Base-by-base conservation (phyloP, 345 rosid species). In the Dipteronia sinensis region DNA sequence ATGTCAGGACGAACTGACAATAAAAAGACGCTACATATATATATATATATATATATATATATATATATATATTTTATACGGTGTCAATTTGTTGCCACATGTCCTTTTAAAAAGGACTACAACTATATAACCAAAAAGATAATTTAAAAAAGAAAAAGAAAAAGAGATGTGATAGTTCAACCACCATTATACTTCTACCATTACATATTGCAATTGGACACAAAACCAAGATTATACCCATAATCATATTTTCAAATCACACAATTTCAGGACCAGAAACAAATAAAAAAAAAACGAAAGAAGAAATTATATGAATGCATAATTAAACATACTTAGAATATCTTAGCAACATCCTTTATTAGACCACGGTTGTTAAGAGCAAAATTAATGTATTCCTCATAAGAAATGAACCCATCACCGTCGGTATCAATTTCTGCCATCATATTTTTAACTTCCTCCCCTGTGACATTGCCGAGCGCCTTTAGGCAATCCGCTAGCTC, bases 351-450 rank as follows among this genome's bases (percentile, higher is more conserved):
- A 77, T 95, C 96, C 79, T 88, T 95, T 84, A 95, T 92, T 61
- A 95, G 83, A 55, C 94, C 97, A 17, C 86, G 87, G 81, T 95
- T 95, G 29, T 90, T 92, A 3, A 40, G n/a, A 16, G 99, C 99
- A 47, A 95, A 95, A 10, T 80, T 86, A 6, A 80, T 82, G 84
- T 87, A 95, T 73, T 93, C 99, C 42, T 89, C 27, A 63, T 79
- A 88, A 0, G 99, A 93, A 44, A 95, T 95, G 87, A 34, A 86
- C 8, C 99, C 99, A 69, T 95, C 97, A 4, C 98, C 98, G 29
- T 95, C 92, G 0, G 96, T 92, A 70, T 95, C 99, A 29, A 95
- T 93, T 88, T 93, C 98, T 0, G 83, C 86, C 99, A 95, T 95
- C 99, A 93, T 95, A 22, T 90, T 83, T 38, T 86, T 85, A 22